phyloP scores from a whole-genome alignment of 176 grass and related monocot species.

The Alloteropsis semialata region DNA sequence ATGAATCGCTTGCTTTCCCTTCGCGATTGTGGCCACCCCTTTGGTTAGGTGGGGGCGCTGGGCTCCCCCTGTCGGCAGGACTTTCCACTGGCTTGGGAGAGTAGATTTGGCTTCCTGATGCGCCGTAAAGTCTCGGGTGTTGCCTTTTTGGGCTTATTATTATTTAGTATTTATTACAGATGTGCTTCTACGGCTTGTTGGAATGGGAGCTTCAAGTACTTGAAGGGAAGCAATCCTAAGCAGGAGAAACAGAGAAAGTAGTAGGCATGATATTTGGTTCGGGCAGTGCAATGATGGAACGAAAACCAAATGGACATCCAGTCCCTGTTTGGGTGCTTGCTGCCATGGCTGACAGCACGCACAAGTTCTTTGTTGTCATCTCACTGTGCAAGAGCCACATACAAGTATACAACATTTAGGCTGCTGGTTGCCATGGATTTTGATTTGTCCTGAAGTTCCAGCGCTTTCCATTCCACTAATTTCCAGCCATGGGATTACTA shows the following conservation, averaged over 20 bases:
- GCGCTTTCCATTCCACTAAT: background rate
- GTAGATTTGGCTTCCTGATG: background rate
- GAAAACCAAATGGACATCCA: background rate
- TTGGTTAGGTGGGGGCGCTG: conserved; percentile 20
- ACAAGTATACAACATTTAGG: background rate
- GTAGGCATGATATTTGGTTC: background rate
- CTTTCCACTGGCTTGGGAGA: background rate
- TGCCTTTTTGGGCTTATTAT: background rate
- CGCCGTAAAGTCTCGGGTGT: background rate
- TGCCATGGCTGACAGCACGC: background rate
- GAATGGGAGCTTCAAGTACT: background rate
- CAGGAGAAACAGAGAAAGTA: background rate
- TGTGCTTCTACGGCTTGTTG: background rate
- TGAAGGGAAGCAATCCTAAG: background rate
- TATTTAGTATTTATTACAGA: background rate
- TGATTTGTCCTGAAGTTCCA: background rate
- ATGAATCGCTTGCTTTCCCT: background rate
- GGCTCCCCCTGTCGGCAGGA: background rate
- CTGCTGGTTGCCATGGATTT: background rate
- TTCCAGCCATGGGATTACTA: background rate
- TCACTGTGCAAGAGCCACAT: background rate
- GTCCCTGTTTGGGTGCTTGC: background rate
- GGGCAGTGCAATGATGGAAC: background rate
- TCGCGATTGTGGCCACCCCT: background rate
- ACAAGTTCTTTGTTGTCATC: background rate